These are phyloP conservation scores for Chlamydomonas reinhardtii DNA, from an alignment of 163 green algal genomes.

Conservation along the genomic window DNA sequence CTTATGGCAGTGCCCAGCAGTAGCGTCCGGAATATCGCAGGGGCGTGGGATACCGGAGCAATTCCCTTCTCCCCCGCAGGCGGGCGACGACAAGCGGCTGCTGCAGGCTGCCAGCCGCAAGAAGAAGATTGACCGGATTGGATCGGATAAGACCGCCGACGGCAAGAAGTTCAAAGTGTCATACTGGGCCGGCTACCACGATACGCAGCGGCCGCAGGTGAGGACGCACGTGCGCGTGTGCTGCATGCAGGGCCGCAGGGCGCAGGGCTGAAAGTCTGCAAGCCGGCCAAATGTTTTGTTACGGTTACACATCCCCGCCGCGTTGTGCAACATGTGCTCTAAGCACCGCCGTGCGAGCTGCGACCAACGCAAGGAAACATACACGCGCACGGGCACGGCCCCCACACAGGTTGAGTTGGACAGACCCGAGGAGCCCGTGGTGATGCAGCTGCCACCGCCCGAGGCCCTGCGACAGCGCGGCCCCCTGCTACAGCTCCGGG, in stretches of 20 bases:
- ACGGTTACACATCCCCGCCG: no score
- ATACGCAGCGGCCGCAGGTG: conserved; percentile 48
- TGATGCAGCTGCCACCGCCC: conserved; percentile 40
- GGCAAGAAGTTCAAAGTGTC: conserved; percentile 50
- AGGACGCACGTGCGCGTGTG: background rate
- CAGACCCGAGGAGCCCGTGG: conserved; percentile 39
- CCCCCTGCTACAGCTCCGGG: conserved; percentile 41
- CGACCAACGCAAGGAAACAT: no score
- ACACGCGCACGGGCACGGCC: no score
- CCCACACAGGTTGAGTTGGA: conserved; percentile 39
- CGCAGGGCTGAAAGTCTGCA: no score
- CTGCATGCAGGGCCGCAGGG: no score
- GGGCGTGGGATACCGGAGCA: no score
- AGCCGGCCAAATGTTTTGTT: no score
- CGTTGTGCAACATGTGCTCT: no score
- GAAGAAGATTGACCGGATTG: conserved; percentile 61
- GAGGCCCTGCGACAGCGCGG: conserved; percentile 25
- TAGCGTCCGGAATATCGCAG: no score
- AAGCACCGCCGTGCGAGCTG: no score
- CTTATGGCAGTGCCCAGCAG: no score
- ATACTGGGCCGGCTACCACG: conserved; percentile 43
- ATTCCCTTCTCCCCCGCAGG: conserved; percentile 5
- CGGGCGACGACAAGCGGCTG: conserved; percentile 64
- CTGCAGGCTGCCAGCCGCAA: conserved; percentile 54
- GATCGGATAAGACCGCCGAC: conserved; percentile 23